Percentiles rank a stretch among this genome's conserved stretches.
Conservation (phyloP, 345 rosid species). For the Bretschneidera sinensis region DNA sequence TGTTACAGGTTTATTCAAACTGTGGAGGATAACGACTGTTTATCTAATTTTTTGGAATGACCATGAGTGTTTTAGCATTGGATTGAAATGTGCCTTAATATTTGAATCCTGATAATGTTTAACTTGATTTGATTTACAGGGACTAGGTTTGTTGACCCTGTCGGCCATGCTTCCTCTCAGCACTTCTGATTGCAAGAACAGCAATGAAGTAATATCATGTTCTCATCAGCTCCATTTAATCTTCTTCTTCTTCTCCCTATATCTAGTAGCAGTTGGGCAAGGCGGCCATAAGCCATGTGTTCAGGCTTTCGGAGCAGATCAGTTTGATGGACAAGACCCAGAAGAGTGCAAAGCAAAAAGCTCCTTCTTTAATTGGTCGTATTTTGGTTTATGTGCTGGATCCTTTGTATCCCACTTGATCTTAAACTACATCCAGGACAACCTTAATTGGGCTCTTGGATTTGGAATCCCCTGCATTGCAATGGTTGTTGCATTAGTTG, state of each 20-base stretch:
- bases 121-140: slow-evolving; percentile 33
- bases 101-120: neutral
- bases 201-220: slow-evolving; percentile 18
- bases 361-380: slow-evolving; percentile 89
- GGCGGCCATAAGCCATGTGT: slow-evolving; percentile 89
- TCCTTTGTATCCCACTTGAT: slow-evolving; percentile 34
- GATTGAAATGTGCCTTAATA: neutral
- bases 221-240: slow-evolving; percentile 29
- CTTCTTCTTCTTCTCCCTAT: slow-evolving; percentile 46
- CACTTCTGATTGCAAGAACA: slow-evolving; percentile 30
- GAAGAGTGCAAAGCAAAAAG: slow-evolving; percentile 46
- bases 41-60: too few relatives aligned
- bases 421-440: slow-evolving; percentile 64
- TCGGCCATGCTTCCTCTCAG: slow-evolving; percentile 51
- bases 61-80: too few relatives aligned
- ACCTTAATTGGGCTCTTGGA: slow-evolving; percentile 71
- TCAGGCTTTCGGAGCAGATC: slow-evolving; percentile 90
- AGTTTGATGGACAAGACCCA: slow-evolving; percentile 62
- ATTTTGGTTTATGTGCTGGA: slow-evolving; percentile 52
- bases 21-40: neutral
- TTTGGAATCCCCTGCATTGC: slow-evolving; percentile 65
- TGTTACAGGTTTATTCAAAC: neutral
- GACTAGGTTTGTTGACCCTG: slow-evolving; percentile 51
- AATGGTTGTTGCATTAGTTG: slow-evolving; percentile 48
- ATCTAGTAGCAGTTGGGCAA: slow-evolving; percentile 64